Evolutionary conservation across 331 rosid species (phyloP).

Genomic region (Phaseolus coccineus): DNA sequence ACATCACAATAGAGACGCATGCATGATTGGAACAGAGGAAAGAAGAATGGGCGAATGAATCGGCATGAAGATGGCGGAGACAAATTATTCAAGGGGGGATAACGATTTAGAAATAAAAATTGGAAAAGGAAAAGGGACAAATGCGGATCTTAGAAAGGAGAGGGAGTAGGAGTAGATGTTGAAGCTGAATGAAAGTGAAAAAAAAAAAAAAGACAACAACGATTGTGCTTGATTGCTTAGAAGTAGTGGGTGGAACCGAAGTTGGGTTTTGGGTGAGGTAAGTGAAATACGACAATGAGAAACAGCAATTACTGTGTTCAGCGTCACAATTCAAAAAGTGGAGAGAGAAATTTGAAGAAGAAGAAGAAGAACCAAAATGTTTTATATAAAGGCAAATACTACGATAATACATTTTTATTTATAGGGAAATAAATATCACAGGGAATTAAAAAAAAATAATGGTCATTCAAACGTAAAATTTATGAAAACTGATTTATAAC

Average conservation of each 20-base stretch:
- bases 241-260: constrained; percentile 8
- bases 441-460: too few species aligned
- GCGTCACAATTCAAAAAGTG: not conserved
- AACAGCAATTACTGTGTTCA: not conserved
- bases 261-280: constrained; percentile 25
- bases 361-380: not conserved
- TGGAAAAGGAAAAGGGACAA: not conserved
- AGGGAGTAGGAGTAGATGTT: constrained; percentile 9
- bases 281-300: constrained; percentile 1
- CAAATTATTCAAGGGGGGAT: not conserved
- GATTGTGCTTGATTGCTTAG: not conserved
- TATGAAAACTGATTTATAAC: too few species aligned
- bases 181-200: constrained; percentile 31
- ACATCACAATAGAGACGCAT: constrained; percentile 15
- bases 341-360: not conserved
- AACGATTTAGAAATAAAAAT: not conserved
- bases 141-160: constrained; percentile 34
- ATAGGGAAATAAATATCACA: too few species aligned
- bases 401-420: too few species aligned
- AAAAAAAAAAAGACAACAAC: not conserved
- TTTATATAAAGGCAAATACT: too few species aligned
- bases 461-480: too few species aligned
- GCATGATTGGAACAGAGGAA: not conserved
- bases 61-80: constrained; percentile 12
- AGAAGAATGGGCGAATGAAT: constrained; percentile 6